phyloP scores from a whole-genome alignment of 2,329 filamentous ascomycete species.

The Metarhizium robertsii region DNA sequence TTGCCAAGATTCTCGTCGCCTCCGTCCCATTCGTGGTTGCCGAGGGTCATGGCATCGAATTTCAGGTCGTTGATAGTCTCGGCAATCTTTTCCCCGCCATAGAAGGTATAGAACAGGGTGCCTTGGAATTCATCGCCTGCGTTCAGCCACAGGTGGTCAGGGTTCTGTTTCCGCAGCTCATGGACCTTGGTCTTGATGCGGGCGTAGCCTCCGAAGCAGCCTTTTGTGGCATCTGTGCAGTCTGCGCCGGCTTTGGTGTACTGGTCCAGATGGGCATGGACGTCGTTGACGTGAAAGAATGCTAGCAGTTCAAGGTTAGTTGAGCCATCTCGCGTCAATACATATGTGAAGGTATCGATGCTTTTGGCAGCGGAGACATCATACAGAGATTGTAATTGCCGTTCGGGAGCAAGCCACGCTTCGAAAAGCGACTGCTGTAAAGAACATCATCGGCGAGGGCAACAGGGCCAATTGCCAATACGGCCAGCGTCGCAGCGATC shows the following conservation, averaged over 20 bases:
- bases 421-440: slow-evolving; percentile 5
- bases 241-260: slow-evolving; percentile 53
- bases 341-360: neutral
- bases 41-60: slow-evolving; percentile 60
- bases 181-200: slow-evolving; percentile 53
- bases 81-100: slow-evolving; percentile 59
- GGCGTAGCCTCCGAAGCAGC: slow-evolving; percentile 56
- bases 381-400: slow-evolving; percentile 7
- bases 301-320: slow-evolving; percentile 20
- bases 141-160: slow-evolving; percentile 55
- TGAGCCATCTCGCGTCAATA: neutral
- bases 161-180: slow-evolving; percentile 43
- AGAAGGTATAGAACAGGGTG: slow-evolving; percentile 58
- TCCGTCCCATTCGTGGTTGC: slow-evolving; percentile 59
- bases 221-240: slow-evolving; percentile 44
- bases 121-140: slow-evolving; percentile 63
- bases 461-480: slow-evolving; percentile 2
- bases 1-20: slow-evolving; percentile 53
- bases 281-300: slow-evolving; percentile 63
- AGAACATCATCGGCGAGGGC: slow-evolving; percentile 6
- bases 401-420: slow-evolving; percentile 5
- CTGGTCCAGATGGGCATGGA: slow-evolving; percentile 57
- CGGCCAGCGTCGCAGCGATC: slow-evolving; percentile 1
- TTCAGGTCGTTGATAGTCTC: slow-evolving; percentile 54
- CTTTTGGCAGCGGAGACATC: neutral